phyloP scores from a whole-genome alignment of 768 basidiomycete genomes.

The Pleurotus cornucopiae region DNA sequence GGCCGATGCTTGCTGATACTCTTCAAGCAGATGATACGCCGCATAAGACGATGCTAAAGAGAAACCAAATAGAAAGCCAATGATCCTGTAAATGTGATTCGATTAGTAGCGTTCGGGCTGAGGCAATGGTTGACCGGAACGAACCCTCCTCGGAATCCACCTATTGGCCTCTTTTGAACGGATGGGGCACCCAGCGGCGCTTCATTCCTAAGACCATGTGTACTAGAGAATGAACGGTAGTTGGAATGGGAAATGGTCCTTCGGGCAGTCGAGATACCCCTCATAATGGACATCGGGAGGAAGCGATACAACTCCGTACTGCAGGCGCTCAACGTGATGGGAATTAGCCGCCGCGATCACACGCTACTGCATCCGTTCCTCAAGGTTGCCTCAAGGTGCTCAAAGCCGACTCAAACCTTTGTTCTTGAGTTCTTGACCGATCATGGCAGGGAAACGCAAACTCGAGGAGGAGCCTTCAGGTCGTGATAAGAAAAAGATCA shows the following conservation, averaged over 20 bases:
- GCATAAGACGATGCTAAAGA: conserved; percentile 84
- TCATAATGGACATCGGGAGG: conserved; percentile 30
- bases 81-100: conserved; percentile 42
- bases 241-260: conserved; percentile 9
- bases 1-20: conserved; percentile 87
- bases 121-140: conserved; percentile 6
- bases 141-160: conserved; percentile 66
- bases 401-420: background rate
- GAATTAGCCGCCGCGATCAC: background rate
- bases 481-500: conserved; percentile 68
- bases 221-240: conserved; percentile 40
- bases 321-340: background rate
- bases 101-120: conserved; percentile 6
- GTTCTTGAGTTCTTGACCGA: background rate
- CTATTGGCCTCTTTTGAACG: conserved; percentile 69
- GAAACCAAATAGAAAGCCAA: conserved; percentile 87
- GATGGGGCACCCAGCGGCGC: conserved; percentile 48
- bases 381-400: background rate
- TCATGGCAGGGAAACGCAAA: conserved; percentile 36
- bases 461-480: conserved; percentile 30
- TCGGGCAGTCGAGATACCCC: conserved; percentile 20
- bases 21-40: conserved; percentile 84
- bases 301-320: background rate
- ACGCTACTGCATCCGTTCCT: background rate
- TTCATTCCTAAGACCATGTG: conserved; percentile 39